phyloP scores from a whole-genome alignment of 768 basidiomycete genomes.

The Termitomyces sp. region DNA sequence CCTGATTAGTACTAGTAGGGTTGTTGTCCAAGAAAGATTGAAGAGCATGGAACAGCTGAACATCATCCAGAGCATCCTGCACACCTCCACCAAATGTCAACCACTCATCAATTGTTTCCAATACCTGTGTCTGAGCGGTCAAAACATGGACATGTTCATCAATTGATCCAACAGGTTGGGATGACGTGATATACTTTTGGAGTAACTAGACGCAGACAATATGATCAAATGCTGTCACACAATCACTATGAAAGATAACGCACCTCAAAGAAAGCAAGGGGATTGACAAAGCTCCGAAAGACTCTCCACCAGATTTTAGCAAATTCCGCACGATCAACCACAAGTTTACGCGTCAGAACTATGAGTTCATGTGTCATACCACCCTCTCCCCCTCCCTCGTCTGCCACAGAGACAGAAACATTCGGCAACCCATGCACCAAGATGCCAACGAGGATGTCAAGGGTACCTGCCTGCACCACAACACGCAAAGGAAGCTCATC shows the following conservation, averaged over 20 bases:
- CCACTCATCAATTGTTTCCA: slow-evolving; percentile 71
- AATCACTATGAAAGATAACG: too few relatives aligned
- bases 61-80: slow-evolving; percentile 75
- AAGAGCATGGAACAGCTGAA: slow-evolving; percentile 56
- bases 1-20: too few relatives aligned
- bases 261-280: slow-evolving; percentile 84
- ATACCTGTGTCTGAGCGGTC: slow-evolving; percentile 55
- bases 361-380: too few relatives aligned
- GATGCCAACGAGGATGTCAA: slow-evolving; percentile 70
- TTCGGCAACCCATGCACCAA: slow-evolving; percentile 75
- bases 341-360: slow-evolving; percentile 67
- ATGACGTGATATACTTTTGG: slow-evolving; percentile 66
- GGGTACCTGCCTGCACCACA: slow-evolving; percentile 73
- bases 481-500: slow-evolving; percentile 74
- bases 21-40: slow-evolving; percentile 55
- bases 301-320: slow-evolving; percentile 79
- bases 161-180: slow-evolving; percentile 39
- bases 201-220: slow-evolving; percentile 46
- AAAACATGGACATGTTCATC: slow-evolving; percentile 48
- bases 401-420: slow-evolving; percentile 76
- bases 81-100: slow-evolving; percentile 68
- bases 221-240: neutral
- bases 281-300: slow-evolving; percentile 79
- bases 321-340: slow-evolving; percentile 73
- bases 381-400: slow-evolving; percentile 81